phyloP scores from a whole-genome alignment of 1,284 basidiomycete species.

The Moesziomyces parantarcticus region DNA sequence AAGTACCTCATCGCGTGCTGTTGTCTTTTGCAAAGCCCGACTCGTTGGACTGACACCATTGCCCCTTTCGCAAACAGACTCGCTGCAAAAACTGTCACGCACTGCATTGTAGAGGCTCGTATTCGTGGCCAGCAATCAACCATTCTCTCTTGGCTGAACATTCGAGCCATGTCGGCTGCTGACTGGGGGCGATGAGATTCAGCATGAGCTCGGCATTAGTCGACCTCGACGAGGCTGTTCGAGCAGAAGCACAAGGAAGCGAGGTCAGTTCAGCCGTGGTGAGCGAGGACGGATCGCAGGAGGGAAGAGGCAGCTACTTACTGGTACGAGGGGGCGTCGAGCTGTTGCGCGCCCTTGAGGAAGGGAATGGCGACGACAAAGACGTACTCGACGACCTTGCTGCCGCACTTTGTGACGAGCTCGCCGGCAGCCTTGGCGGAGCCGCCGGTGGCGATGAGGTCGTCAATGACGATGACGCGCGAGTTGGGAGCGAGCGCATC shows the following conservation, averaged over 20 bases:
- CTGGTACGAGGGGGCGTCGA: constrained; percentile 81
- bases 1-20: constrained; percentile 14
- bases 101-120: constrained; percentile 57
- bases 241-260: not conserved
- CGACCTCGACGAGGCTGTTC: constrained; percentile 50
- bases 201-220: constrained; percentile 9
- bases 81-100: constrained; percentile 66
- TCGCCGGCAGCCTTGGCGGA: constrained; percentile 94
- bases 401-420: constrained; percentile 84
- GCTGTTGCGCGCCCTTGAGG: constrained; percentile 80
- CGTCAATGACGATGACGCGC: constrained; percentile 89
- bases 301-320: constrained; percentile 27
- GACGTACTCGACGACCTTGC: constrained; percentile 87
- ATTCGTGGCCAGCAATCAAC: not conserved
- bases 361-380: constrained; percentile 91
- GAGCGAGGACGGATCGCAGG: not conserved
- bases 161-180: not conserved
- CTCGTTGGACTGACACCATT: not conserved
- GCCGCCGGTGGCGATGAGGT: constrained; percentile 96
- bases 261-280: not conserved
- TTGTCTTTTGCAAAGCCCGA: not conserved
- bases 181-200: not conserved
- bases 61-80: constrained; percentile 38
- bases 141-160: not conserved
- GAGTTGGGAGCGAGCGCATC: constrained; percentile 83